Evolutionary conservation across 73 alveolate species (phyloP).

Genomic region (Tetrahymena thermophila): DNA sequence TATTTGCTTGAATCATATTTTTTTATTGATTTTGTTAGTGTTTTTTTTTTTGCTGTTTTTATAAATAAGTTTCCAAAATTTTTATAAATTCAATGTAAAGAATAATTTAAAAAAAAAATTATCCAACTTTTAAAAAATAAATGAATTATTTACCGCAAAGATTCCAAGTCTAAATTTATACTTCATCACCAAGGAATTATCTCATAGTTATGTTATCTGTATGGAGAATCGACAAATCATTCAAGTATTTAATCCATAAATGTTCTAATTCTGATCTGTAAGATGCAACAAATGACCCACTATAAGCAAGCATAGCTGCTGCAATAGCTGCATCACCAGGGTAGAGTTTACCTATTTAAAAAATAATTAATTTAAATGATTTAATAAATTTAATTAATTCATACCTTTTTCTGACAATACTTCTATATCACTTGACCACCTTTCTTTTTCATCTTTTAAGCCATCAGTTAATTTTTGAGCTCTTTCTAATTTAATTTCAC

Average conservation of each 20-base stretch:
- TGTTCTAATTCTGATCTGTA: slow-evolving; percentile 86
- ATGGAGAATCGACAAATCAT: slow-evolving; percentile 64
- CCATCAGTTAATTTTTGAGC: slow-evolving; percentile 96
- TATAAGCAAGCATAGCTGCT: slow-evolving; percentile 98
- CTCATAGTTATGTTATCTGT: slow-evolving; percentile 82
- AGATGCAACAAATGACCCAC: slow-evolving; percentile 98
- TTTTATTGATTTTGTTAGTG: too few species aligned
- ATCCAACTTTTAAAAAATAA: background rate
- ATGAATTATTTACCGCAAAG: slow-evolving; percentile 62
- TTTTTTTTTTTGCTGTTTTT: too few species aligned
- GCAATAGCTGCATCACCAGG: slow-evolving; percentile 97
- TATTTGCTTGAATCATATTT: too few species aligned
- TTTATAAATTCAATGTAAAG: too few species aligned
- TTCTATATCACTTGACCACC: slow-evolving; percentile 96
- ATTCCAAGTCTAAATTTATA: slow-evolving; percentile 87
- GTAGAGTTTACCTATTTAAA: slow-evolving; percentile 51
- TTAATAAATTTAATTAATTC: background rate
- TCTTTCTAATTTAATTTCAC: slow-evolving; percentile 84
- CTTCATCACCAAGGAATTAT: slow-evolving; percentile 92
- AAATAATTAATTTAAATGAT: too few species aligned
- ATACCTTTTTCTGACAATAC: slow-evolving; percentile 66
- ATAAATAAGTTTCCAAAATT: too few species aligned
- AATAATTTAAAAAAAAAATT: background rate
- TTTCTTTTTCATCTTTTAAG: slow-evolving; percentile 90
- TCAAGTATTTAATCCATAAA: slow-evolving; percentile 86